These are phyloP conservation scores for Amanita rubescens DNA, from an alignment of 768 basidiomycete genomes.

Conservation along the genomic window DNA sequence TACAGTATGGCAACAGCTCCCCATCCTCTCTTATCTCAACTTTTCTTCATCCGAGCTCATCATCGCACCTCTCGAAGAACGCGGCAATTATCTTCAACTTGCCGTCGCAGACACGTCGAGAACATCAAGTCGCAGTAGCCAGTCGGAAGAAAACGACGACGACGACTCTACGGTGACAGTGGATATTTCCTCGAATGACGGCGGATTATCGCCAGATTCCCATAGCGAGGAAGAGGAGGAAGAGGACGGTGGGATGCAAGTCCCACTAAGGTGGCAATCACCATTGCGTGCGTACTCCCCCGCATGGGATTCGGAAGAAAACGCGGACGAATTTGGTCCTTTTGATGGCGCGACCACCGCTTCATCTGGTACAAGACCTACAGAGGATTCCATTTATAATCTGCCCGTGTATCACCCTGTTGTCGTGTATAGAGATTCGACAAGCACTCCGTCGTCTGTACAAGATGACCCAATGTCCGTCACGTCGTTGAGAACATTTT, in stretches of 20 bases:
- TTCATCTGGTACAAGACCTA: slow-evolving; percentile 2
- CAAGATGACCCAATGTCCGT: no score
- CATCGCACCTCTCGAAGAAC: neutral
- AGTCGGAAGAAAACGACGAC: slow-evolving; percentile 9
- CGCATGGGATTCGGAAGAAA: slow-evolving; percentile 4
- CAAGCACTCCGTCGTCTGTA: no score
- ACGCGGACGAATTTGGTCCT: slow-evolving; percentile 3
- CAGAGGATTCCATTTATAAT: neutral
- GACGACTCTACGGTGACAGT: neutral
- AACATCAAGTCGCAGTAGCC: neutral
- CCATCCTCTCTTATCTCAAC: slow-evolving; percentile 51
- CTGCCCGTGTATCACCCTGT: no score
- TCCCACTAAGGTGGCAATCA: neutral
- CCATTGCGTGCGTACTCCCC: neutral
- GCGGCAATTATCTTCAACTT: no score
- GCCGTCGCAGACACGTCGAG: no score
- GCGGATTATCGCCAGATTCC: neutral
- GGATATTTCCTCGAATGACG: slow-evolving; percentile 4
- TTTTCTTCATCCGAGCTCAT: slow-evolving; percentile 14
- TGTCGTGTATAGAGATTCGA: no score
- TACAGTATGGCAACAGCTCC: slow-evolving; percentile 58
- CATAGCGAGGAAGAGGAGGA: neutral
- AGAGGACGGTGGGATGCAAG: no score
- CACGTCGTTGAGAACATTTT: no score
- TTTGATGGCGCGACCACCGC: slow-evolving; percentile 6